A percentile compares a stretch with the other conserved stretches of the same genome.
Evolutionary conservation across 2,329 filamentous ascomycete species (phyloP).

Genomic region (Ophiostoma ulmi): DNA sequence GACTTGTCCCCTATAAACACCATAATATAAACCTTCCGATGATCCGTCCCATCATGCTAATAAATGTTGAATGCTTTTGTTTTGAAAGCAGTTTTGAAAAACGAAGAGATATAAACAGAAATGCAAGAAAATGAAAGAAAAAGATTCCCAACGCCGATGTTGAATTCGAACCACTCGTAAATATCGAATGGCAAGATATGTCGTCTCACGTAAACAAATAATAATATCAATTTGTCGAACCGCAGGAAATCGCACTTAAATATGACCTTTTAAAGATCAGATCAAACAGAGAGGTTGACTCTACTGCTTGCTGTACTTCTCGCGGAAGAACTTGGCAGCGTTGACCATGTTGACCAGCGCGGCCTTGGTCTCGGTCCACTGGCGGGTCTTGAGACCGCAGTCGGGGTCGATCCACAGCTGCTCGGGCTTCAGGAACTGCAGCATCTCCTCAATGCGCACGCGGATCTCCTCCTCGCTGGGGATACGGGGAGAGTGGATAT

Average conservation of each 20-base stretch:
- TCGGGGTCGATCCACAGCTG: constrained; percentile 99
- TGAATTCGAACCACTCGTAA: constrained; percentile 24
- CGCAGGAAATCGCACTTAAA: background rate
- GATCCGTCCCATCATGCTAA: constrained; percentile 25
- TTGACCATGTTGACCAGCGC: constrained; percentile 95
- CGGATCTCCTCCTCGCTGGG: constrained; percentile 97
- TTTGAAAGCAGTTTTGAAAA: constrained; percentile 10
- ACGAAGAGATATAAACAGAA: background rate
- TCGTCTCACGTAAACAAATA: constrained; percentile 26
- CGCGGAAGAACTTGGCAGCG: constrained; percentile 92
- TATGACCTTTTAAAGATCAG: constrained; percentile 4
- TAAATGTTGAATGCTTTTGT: constrained; percentile 27
- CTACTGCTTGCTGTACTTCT: constrained; percentile 69
- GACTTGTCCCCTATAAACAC: constrained; percentile 23
- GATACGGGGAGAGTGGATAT: constrained; percentile 98
- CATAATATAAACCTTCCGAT: constrained; percentile 20
- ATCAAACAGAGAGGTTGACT: constrained; percentile 17
- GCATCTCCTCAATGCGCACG: constrained; percentile 96
- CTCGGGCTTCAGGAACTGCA: constrained; percentile 91
- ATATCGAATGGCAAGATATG: constrained; percentile 12
- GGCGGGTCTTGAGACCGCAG: constrained; percentile 97
- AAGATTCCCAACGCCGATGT: constrained; percentile 30
- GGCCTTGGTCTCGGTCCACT: constrained; percentile 98
- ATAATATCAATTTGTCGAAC: constrained; percentile 14
- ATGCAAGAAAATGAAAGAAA: constrained; percentile 29